A percentile compares a stretch with the other conserved stretches of the same genome.
Conservation (phyloP, 306 rosid genomes). For the Potentilla sterilis region DNA sequence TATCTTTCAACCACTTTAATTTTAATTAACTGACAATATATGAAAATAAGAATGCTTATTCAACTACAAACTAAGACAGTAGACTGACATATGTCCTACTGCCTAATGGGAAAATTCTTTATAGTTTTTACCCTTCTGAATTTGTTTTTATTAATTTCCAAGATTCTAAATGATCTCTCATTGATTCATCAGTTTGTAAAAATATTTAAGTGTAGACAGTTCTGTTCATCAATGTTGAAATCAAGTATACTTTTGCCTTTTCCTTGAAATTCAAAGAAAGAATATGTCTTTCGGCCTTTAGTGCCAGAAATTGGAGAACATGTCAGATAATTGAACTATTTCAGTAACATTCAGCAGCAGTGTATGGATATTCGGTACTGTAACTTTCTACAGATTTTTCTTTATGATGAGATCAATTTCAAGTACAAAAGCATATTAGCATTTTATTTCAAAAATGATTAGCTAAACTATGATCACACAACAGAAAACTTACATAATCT, state of each 20-base stretch:
- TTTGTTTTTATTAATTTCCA: background rate
- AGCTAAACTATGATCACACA: background rate
- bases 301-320: background rate
- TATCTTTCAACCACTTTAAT: background rate
- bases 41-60: background rate
- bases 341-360: background rate
- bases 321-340: background rate
- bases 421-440: background rate
- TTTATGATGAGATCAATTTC: conserved; percentile 4
- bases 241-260: background rate
- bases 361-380: background rate
- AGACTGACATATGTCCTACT: background rate
- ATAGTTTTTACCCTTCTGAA: background rate
- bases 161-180: background rate
- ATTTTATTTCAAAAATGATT: background rate
- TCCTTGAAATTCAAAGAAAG: background rate
- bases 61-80: background rate
- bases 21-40: background rate
- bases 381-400: background rate
- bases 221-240: conserved; percentile 1
- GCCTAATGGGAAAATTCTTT: background rate
- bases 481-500: conserved; percentile 66
- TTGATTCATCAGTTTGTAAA: background rate
- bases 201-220: background rate
- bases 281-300: background rate